Base-by-base conservation (phyloP, 1,139 yeast species). In the Eremothecium gossypii region DNA sequence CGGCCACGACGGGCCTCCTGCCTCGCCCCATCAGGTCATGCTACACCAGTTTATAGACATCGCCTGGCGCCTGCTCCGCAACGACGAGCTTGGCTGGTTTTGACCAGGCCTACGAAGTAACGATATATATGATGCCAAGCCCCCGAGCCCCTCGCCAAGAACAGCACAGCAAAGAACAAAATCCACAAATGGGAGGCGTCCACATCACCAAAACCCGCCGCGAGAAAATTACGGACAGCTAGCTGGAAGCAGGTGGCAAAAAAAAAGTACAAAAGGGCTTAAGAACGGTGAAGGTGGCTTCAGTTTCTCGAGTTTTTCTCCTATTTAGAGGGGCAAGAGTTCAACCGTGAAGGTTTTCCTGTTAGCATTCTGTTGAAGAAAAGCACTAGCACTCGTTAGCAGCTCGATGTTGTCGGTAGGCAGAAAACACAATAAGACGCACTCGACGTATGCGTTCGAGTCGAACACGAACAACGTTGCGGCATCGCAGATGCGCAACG, bases 401-500 rank as follows among this genome's bases (percentile, higher is more conserved):
- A 17, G 23, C 23, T 4, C 23, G 23, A 17, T 27, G 23, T 41
- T 40, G 44, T 13, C 20, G 30, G 30, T 47, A 7, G 44, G 64
- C 4, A 78, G 78, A 68, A 82, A 79, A 64, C 94, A 83, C 67
- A 71, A 68, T 57, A 83, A 83, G 67, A 72, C 86, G 11, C 93
- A 83, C 39, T 60, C 64, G n/a, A 58, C 63, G 33, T 62, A 82
- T 79, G 96, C 96, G 23, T 91, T 91, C 60, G 98, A 91, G 67
- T 83, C 84, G 69, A 85, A 95, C 51, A 89, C 96, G 38, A 86
- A 96, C 48, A 86, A 86, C 49, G 94, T 87, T 48, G 95, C 98
- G 29, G 97, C 98, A 7, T 83, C 95, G 48, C 96, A 89, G 65
- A 91, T 91, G 97, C 81, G 97, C 61, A 91, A 91, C 63, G 94